Base-by-base conservation (phyloP, 495 filamentous ascomycete species). In the Ramalina intermedia region DNA sequence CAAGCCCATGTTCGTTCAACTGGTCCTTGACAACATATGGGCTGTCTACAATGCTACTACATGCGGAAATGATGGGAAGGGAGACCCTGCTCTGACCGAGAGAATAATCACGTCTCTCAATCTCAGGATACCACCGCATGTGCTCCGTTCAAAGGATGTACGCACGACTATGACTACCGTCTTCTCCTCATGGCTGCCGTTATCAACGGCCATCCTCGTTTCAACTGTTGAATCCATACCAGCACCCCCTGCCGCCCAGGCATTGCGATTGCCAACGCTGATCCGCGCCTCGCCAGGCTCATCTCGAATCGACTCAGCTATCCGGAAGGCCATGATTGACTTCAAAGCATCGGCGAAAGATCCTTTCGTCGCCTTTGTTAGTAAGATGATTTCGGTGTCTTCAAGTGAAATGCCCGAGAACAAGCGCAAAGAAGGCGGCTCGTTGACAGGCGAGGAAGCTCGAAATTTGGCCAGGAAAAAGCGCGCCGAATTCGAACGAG, bases 1-100 rank as follows among this genome's bases (percentile, higher is more conserved):
- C 47, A 99, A 96, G 63, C 91, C 93, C 1, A 89, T 96, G 79
- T 99, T 99, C 65, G 91, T 96, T 26, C 90, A 96, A 61, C 68
- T 99, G 45, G 93, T 99, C 6, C 73, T 99, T 49, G 90, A 95
- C 41, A 93, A 85, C 51, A 83, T 99, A 37, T 99, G 91, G 91
- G 90, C 93, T 43, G 88, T 93, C 18, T 99, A 99, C 63, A 75
- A 86, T 51, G 91, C 88, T 48, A 96, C 89, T 11, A 83, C 76
- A 16, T 86, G 87, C 5, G 84, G 81, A 37, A 80, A 80, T 48
- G 80, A 80, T 55, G 82, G 81, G 51, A 94, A 85, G 69, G 87
- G 88, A 47, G 90, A 96, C 61, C 78, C 82, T 35, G 73, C 69
- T 23, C 72, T 93, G 60, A 66, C 94, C 44, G 88, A 95, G 55